A percentile compares a stretch with the other conserved stretches of the same genome.
Conservation (phyloP, 768 basidiomycete genomes). For the Arthromyces matolae region DNA sequence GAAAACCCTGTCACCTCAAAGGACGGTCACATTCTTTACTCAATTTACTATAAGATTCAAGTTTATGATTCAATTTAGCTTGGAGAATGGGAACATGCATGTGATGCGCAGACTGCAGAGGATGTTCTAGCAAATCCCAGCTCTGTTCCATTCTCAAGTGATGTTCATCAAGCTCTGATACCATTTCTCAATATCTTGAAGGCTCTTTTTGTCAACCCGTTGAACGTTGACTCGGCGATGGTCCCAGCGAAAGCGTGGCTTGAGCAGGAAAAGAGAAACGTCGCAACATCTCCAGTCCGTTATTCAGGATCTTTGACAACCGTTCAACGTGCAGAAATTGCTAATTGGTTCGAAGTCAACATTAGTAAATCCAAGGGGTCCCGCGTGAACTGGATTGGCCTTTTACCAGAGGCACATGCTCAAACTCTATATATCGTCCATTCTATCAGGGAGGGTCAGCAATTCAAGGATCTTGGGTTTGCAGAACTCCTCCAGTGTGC, state of each 20-base stretch:
- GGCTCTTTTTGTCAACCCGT: constrained; percentile 7
- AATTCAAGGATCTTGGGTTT: background rate
- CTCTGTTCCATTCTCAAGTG: constrained; percentile 15
- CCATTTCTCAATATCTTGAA: constrained; percentile 10
- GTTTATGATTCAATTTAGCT: no score
- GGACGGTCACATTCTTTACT: no score
- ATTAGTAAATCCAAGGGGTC: constrained; percentile 8
- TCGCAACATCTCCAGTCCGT: constrained; percentile 2
- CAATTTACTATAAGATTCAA: no score
- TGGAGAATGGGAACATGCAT: constrained; percentile 23
- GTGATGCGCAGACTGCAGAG: constrained; percentile 12
- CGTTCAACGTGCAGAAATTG: constrained; percentile 19
- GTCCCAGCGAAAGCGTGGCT: constrained; percentile 20
- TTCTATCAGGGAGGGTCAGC: background rate
- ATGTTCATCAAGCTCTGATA: constrained; percentile 14
- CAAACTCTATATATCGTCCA: constrained; percentile 15
- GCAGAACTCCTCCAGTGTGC: background rate
- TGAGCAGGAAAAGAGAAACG: constrained; percentile 4
- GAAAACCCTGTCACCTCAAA: no score
- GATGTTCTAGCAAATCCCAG: constrained; percentile 22
- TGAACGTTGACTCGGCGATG: background rate
- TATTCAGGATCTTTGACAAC: constrained; percentile 12
- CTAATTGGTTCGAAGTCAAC: constrained; percentile 24
- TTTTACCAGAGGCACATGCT: constrained; percentile 2
- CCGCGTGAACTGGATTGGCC: background rate